Base-by-base conservation (phyloP, 164 flowering plant species). In the Pachysandra terminalis region DNA sequence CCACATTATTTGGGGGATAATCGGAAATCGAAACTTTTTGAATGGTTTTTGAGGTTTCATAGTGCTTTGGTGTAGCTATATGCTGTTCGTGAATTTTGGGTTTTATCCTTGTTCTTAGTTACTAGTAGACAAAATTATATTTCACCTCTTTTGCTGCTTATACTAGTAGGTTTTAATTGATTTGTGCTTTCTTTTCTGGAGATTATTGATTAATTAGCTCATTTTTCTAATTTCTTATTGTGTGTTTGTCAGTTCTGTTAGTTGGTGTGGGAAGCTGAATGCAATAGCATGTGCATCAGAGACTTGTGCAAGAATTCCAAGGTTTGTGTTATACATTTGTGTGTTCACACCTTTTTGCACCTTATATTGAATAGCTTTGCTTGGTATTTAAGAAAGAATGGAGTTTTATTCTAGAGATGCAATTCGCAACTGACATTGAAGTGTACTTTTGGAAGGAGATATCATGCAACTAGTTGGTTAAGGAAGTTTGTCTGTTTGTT, bases 261-360 rank as follows among this genome's bases (percentile, higher is more conserved):
- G 96, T 67, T 95, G 99, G 98, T 92, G 98, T 70, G 94, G 93
- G 60, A 95, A 84, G 83, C 77, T 92, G 68, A 95, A 95, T 81
- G 85, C 91, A 19, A 84, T 95, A 56, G 99, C 99, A 49, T 95
- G 99, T 82, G 97, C 99, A 40, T 89, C 99, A 1, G 99, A 95
- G 76, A 95, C 99, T 27, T 95, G 99, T 84, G 99, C 99, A 10
- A 87, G 99, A 74, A 92, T 95, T 72, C 99, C 99, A 63, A 92
- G 99, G 99, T 95, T 68, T 57, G 89, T 62, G 41, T 41, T 25
- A 27, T 32, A 14, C 62, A n/a, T 37, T 57, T 37, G 41, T 19
- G 19, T 56, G n/a, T n/a, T n/a, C 51, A 16, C 54, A 1, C 23
- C 17, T 23, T 40, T n/a, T n/a, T 53, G n/a, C 12, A 23, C 19